Percentiles rank a stretch among this genome's conserved stretches.
phyloP scores from a whole-genome alignment of 2,329 filamentous ascomycete species.

The Talaromyces marneffei region DNA sequence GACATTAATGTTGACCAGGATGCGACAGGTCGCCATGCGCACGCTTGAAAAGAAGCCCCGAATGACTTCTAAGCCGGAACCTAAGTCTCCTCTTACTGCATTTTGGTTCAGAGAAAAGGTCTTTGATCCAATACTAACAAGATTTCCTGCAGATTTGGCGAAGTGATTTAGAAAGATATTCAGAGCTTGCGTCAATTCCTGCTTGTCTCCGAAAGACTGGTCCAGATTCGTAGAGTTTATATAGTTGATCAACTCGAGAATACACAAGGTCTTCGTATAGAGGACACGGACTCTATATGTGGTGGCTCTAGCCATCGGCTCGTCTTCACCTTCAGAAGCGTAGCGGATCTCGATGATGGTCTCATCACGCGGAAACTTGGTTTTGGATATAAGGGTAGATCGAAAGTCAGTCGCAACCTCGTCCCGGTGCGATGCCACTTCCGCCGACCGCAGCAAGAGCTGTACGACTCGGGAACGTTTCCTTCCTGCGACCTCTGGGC shows the following conservation, averaged over 20 bases:
- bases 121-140: slow-evolving; percentile 44
- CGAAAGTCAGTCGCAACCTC: slow-evolving; percentile 37
- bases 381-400: slow-evolving; percentile 32
- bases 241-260: slow-evolving; percentile 42
- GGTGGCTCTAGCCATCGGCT: slow-evolving; percentile 29
- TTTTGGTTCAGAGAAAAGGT: slow-evolving; percentile 46
- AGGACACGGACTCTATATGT: slow-evolving; percentile 28
- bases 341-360: slow-evolving; percentile 30
- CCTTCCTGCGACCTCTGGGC: slow-evolving; percentile 28
- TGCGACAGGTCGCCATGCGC: slow-evolving; percentile 51
- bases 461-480: slow-evolving; percentile 46
- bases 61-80: slow-evolving; percentile 50
- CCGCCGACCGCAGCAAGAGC: slow-evolving; percentile 38
- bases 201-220: slow-evolving; percentile 39
- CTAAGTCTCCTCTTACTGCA: slow-evolving; percentile 51
- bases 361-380: slow-evolving; percentile 22
- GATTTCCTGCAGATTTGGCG: slow-evolving; percentile 33
- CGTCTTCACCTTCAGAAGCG: slow-evolving; percentile 32
- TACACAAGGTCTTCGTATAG: slow-evolving; percentile 29
- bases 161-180: slow-evolving; percentile 52
- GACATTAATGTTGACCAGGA: slow-evolving; percentile 60
- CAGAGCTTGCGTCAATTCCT: slow-evolving; percentile 51
- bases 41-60: slow-evolving; percentile 59
- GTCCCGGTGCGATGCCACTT: slow-evolving; percentile 23
- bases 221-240: slow-evolving; percentile 31